Conservation (phyloP, 2,329 filamentous ascomycete genomes). For the Diaporthe longicolla region DNA sequence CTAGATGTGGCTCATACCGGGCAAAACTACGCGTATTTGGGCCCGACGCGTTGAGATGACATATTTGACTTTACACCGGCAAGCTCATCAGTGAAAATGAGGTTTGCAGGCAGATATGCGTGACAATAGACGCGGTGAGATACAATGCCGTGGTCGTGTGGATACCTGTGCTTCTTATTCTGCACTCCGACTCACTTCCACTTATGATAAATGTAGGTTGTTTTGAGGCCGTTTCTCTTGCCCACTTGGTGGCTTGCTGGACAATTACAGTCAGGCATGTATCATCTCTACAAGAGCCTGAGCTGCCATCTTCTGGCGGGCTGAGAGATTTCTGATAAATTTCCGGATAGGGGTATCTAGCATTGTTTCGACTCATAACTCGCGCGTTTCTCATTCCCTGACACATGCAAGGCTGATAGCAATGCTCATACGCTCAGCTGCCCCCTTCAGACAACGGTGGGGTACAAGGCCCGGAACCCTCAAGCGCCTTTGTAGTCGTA, state of each 20-base stretch:
- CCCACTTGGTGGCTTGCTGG: too few relatives aligned
- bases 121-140: background rate
- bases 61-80: background rate
- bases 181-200: too few relatives aligned
- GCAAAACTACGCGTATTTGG: background rate
- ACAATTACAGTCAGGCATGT: too few relatives aligned
- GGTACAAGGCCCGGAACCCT: too few relatives aligned
- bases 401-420: background rate
- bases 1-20: background rate
- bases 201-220: too few relatives aligned
- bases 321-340: background rate
- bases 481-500: constrained; percentile 80
- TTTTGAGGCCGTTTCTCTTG: too few relatives aligned
- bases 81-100: background rate
- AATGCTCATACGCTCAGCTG: background rate
- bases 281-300: too few relatives aligned
- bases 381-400: background rate
- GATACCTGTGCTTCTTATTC: too few relatives aligned
- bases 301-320: too few relatives aligned
- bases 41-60: background rate
- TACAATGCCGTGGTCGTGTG: too few relatives aligned
- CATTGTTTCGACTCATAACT: background rate
- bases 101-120: background rate
- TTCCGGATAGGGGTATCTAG: constrained; percentile 23
- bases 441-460: background rate